Base-by-base conservation (phyloP, 345 rosid genomes). In the Trapa bicornis region DNA sequence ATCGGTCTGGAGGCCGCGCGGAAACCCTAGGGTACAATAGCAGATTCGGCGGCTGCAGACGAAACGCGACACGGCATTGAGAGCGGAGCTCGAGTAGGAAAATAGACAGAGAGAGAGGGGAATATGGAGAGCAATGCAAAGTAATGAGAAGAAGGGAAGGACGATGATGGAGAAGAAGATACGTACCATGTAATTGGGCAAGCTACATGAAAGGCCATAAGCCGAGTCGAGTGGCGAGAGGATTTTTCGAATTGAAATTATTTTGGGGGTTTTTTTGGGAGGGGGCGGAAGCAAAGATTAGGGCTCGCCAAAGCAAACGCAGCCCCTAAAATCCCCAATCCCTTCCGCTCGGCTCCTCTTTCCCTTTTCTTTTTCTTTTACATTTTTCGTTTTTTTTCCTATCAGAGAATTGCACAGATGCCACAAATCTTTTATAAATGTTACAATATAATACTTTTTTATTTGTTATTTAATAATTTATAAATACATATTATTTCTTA, bases 151-250 rank as follows among this genome's bases (percentile, higher is more conserved):
- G 16, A 13, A 58, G 35, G 29, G 29, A 22, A 22, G 29, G 29
- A 22, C 29, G 29, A 22, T 22, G 29, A 64, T 37, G 17, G 32
- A 29, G 61, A 47, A 2, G 45, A 6, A 38, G 33, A 1, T 38
- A 35, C 71, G 66, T 78, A 87, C 90, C 93, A 83, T 85, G 98
- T 90, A 85, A 93, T 93, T 87, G 98, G 98, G 86, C 98, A 93
- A 90, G 94, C 98, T 79, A 93, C 96, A 89, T 93, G 97, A 90
- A 93, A 93, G 94, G 97, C 97, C 97, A 66, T 47, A 33, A 50
- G 39, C 16, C 68, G 12, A 16, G 61, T 50, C 43, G 43, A 3
- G 43, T 1, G 66, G 29, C 29, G 29, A 73, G 78, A 65, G 48
- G 29, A 42, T 71, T 45, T 22, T 50, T 71, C 70, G 74, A 67